Percentiles rank a stretch among this genome's conserved stretches.
Evolutionary conservation across 257 asterid species (phyloP).

Genomic region (Capsicum rhomboideum): DNA sequence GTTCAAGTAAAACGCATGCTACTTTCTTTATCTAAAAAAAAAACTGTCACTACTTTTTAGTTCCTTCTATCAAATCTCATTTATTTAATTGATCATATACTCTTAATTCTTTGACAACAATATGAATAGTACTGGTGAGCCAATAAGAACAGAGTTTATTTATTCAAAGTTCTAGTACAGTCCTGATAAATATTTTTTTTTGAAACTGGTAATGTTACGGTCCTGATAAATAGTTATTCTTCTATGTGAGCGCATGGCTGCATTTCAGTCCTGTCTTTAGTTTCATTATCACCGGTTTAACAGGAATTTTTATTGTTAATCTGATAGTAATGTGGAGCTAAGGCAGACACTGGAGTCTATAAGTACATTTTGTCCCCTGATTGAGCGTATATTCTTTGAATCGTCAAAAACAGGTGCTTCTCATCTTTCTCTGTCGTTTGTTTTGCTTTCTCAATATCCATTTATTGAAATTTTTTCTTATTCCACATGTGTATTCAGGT

Average conservation of each 20-base stretch:
- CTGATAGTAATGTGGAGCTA: conserved; percentile 51
- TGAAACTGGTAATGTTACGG: too few species aligned
- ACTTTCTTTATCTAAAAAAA: background rate
- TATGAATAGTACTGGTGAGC: background rate
- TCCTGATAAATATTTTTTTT: too few species aligned
- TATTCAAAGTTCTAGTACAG: background rate
- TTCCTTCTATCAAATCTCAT: background rate
- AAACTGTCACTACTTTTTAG: background rate
- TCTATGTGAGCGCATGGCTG: background rate
- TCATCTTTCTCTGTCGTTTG: background rate
- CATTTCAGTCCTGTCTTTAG: background rate
- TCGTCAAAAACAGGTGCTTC: conserved; percentile 59
- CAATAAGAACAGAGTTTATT: background rate
- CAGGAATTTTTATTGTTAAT: conserved; percentile 7
- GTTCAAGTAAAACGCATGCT: background rate
- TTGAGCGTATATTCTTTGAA: conserved; percentile 70
- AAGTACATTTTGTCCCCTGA: conserved; percentile 56
- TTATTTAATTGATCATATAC: background rate
- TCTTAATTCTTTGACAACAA: background rate
- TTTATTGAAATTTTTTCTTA: conserved; percentile 11
- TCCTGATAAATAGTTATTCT: background rate
- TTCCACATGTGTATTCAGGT: conserved; percentile 31
- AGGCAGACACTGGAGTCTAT: conserved; percentile 67
- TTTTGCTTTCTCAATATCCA: background rate
- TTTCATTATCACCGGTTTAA: background rate